Evolutionary conservation across 1,139 yeast genomes (phyloP), one percentile per base, ranked within the genome.

Genomic region (Pichia sp.): DNA sequence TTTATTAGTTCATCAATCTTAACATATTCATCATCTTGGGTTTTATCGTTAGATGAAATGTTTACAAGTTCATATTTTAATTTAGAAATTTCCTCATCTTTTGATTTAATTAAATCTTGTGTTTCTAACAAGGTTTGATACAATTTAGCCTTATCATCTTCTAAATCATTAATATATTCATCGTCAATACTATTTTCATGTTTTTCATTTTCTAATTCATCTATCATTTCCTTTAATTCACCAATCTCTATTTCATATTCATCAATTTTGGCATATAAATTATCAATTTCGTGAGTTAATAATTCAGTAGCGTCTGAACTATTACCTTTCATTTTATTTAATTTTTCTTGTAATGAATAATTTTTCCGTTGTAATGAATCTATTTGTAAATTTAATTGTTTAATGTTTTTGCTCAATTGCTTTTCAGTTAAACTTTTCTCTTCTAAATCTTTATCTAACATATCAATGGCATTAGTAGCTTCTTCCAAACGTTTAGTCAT

Each of bases 401-500:
- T 43, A 10, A 45, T 46, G 8, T 38, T 32, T 12, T 35, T 31
- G 10, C 28, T 27, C 30, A 42, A 29, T 12, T 7, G 26, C 1
- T 11, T 6, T 29, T 39, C 40, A 20, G 40, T 34, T 5, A 28
- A 23, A 7, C 50, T 49, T 36, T 51, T 44, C 6, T 35, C 31
- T 12, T 37, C 32, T 20, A 46, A 23, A 8, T 47, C 47, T 16
- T 40, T 27, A n/a, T 43, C 45, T 12, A 42, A 25, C 6, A 28
- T 30, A 28, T 49, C 52, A 37, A 50, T 44, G 3, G 52, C 28
- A 26, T 46, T 43, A 9, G 43, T 43, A 10, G 53, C 48, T 23
- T 48, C 46, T 12, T 45, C 47, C n/a, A 49, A 30, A 7, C 44
- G 23, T 11, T 45, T 39, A 4, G 46, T 42, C 46, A 48, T 33